Conservation (phyloP, 352 stramenopile genomes). For the Pythium oligandrum region DNA sequence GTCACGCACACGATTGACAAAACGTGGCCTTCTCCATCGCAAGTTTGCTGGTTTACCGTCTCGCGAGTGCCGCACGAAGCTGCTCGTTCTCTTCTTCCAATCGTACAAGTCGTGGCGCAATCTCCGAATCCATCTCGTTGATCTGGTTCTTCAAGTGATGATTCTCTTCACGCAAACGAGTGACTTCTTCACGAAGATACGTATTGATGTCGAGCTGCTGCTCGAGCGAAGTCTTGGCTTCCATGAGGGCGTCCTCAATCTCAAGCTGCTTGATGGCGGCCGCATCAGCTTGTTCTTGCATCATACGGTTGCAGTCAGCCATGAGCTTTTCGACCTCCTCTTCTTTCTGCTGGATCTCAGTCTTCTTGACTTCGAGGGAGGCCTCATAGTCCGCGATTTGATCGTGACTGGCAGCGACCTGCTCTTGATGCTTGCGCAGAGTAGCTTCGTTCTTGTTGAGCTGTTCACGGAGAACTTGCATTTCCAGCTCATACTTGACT, state of each 20-base stretch:
- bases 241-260: slow-evolving; percentile 76
- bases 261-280: slow-evolving; percentile 79
- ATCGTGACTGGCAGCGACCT: slow-evolving; percentile 57
- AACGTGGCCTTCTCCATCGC: too few relatives aligned
- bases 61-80: slow-evolving; percentile 29
- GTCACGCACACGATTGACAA: too few relatives aligned
- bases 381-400: slow-evolving; percentile 63
- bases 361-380: slow-evolving; percentile 56
- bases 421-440: slow-evolving; percentile 66
- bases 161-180: slow-evolving; percentile 77
- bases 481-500: slow-evolving; percentile 60
- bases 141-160: slow-evolving; percentile 86
- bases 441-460: slow-evolving; percentile 66
- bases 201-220: slow-evolving; percentile 84
- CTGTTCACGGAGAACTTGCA: slow-evolving; percentile 62
- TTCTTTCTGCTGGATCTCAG: slow-evolving; percentile 68
- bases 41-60: slow-evolving; percentile 1
- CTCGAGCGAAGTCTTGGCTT: slow-evolving; percentile 83
- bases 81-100: slow-evolving; percentile 85
- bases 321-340: slow-evolving; percentile 79
- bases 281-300: slow-evolving; percentile 78
- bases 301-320: slow-evolving; percentile 80
- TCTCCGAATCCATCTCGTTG: slow-evolving; percentile 78
- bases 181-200: slow-evolving; percentile 76
- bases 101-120: slow-evolving; percentile 72